phyloP scores from a whole-genome alignment of 768 basidiomycete genomes.

The Rossbeevera mucosa region DNA sequence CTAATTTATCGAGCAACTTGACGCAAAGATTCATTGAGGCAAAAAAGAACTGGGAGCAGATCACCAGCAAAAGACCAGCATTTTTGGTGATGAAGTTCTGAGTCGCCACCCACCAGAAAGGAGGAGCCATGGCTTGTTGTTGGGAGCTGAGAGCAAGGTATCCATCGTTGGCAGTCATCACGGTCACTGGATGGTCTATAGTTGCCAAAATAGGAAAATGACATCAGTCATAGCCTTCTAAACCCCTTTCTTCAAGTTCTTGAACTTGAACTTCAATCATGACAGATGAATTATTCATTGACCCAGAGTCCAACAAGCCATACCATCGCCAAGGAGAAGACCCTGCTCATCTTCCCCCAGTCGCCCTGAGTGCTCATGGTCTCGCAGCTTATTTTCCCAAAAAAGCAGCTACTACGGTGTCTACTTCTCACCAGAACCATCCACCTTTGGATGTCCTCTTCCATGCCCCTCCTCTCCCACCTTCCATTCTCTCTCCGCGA shows the following conservation, averaged over 20 bases:
- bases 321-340: slow-evolving; percentile 17
- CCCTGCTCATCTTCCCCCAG: slow-evolving; percentile 17
- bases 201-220: neutral
- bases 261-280: slow-evolving; percentile 1
- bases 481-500: slow-evolving; percentile 31
- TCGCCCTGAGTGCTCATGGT: slow-evolving; percentile 19
- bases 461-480: slow-evolving; percentile 23
- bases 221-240: no score
- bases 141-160: neutral
- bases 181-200: neutral
- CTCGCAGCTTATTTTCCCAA: slow-evolving; percentile 18
- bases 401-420: slow-evolving; percentile 12
- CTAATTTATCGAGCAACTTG: slow-evolving; percentile 54
- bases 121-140: neutral
- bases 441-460: slow-evolving; percentile 21
- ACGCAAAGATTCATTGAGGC: slow-evolving; percentile 59
- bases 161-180: neutral
- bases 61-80: slow-evolving; percentile 56
- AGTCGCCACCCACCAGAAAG: neutral
- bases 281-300: slow-evolving; percentile 13
- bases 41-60: slow-evolving; percentile 53
- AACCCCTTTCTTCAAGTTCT: no score
- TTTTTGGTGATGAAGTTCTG: slow-evolving; percentile 33
- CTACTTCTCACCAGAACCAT: neutral
- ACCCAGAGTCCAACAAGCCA: slow-evolving; percentile 10